Evolutionary conservation across 352 stramenopile genomes (phyloP).

Genomic region (Pythium brassicae): DNA sequence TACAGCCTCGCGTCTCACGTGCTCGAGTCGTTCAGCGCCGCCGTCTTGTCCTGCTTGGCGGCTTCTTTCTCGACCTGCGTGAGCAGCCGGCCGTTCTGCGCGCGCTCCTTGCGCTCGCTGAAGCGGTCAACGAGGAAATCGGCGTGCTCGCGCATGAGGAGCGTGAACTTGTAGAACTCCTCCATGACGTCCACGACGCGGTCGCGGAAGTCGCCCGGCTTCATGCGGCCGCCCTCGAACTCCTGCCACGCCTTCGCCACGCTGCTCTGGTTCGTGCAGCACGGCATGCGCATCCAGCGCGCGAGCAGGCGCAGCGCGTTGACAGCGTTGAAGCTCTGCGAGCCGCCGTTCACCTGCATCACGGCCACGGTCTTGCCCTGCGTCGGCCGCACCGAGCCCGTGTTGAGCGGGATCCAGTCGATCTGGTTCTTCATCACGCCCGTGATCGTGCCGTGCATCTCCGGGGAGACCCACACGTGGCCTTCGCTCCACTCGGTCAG

Average conservation of each 20-base stretch:
- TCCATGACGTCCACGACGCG: conserved; percentile 66
- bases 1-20: neutral
- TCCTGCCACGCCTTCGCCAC: conserved; percentile 63
- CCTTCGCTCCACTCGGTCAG: conserved; percentile 63
- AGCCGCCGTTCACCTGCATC: conserved; percentile 41
- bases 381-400: conserved; percentile 50
- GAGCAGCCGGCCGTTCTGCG: conserved; percentile 23
- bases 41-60: conserved; percentile 1
- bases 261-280: conserved; percentile 54
- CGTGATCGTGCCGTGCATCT: conserved; percentile 66
- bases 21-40: neutral
- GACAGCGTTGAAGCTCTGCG: conserved; percentile 67
- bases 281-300: conserved; percentile 72
- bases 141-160: conserved; percentile 30
- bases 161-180: conserved; percentile 69
- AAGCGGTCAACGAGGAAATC: conserved; percentile 31
- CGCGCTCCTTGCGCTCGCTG: conserved; percentile 32
- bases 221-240: conserved; percentile 64
- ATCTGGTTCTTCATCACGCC: conserved; percentile 75
- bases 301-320: conserved; percentile 46
- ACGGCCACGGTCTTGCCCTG: conserved; percentile 50
- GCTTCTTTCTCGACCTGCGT: conserved; percentile 32
- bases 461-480: conserved; percentile 55
- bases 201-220: conserved; percentile 43
- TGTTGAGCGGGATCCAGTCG: conserved; percentile 63